These are phyloP conservation scores for Sugiyamaella paludigena DNA, from an alignment of 1,139 yeast species.

Conservation along the genomic window DNA sequence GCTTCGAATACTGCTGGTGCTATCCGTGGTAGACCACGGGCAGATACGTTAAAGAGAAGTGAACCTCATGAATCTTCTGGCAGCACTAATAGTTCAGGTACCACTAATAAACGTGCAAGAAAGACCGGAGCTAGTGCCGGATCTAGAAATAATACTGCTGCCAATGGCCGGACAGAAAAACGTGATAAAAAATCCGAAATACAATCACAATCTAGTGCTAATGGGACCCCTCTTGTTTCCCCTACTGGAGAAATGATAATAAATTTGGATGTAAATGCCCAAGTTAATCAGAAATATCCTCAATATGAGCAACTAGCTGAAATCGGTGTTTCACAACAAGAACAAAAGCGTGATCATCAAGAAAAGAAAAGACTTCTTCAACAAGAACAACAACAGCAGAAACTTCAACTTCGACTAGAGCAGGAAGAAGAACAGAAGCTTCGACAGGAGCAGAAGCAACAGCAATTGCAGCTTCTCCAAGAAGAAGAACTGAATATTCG, in stretches of 20 bases:
- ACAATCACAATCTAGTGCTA: no score
- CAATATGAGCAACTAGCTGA: neutral
- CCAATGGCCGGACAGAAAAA: no score
- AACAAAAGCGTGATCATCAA: neutral
- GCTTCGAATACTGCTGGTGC: no score
- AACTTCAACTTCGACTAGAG: neutral
- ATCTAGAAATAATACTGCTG: no score
- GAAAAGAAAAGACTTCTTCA: conserved; percentile 10
- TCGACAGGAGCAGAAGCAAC: conserved; percentile 13
- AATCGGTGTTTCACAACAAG: no score
- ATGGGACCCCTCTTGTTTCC: no score
- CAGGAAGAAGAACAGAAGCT: conserved; percentile 14
- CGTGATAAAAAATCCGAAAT: no score
- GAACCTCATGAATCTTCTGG: neutral
- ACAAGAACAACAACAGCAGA: conserved; percentile 10
- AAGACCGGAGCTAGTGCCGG: no score
- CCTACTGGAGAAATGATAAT: no score
- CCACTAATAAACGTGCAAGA: conserved; percentile 1
- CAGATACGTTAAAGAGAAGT: neutral
- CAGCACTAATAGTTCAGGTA: neutral
- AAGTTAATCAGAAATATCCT: no score
- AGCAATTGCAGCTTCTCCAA: conserved; percentile 5
- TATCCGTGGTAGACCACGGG: conserved; percentile 2
- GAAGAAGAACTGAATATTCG: neutral
- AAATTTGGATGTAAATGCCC: no score